A percentile compares a stretch with the other conserved stretches of the same genome.
These are phyloP conservation scores for Artemisia tridentata DNA, from an alignment of 129 eudicot genomes.

Conservation along the genomic window DNA sequence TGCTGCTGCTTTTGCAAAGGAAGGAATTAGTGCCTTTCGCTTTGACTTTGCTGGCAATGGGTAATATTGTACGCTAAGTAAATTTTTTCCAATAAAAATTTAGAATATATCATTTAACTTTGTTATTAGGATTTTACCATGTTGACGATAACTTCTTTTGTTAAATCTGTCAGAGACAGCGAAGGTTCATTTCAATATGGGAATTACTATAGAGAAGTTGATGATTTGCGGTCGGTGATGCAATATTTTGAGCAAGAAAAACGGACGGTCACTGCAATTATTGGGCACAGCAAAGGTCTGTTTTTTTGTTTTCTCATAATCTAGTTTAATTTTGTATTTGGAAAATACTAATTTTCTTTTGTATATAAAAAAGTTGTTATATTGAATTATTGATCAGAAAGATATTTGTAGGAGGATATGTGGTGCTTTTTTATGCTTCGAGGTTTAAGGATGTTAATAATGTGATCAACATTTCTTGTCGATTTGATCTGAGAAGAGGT, in stretches of 20 bases:
- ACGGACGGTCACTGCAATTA: conserved; percentile 40
- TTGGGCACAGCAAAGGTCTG: conserved; percentile 89
- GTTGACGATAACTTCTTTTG: conserved; percentile 10
- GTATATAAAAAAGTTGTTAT: background rate
- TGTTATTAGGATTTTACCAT: background rate
- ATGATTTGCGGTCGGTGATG: conserved; percentile 63
- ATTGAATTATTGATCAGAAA: conserved; percentile 3
- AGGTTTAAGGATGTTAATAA: conserved; percentile 45
- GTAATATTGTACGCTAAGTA: conserved; percentile 37
- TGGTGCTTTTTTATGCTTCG: conserved; percentile 57
- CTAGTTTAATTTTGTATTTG: background rate
- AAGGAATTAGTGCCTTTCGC: conserved; percentile 75
- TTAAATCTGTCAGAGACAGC: conserved; percentile 54
- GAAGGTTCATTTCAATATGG: conserved; percentile 88
- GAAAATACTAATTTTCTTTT: background rate
- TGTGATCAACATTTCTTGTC: conserved; percentile 67
- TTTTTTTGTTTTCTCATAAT: background rate
- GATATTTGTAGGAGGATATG: conserved; percentile 65
- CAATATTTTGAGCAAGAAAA: conserved; percentile 43
- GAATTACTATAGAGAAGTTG: conserved; percentile 76
- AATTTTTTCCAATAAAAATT: background rate
- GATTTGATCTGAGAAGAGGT: conserved; percentile 59
- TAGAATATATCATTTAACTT: background rate
- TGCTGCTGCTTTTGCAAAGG: conserved; percentile 60
- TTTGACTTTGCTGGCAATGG: conserved; percentile 93